These are phyloP conservation scores for Aspergillus oerlinghausenensis DNA, from an alignment of 2,329 filamentous ascomycete genomes.

Conservation along the genomic window DNA sequence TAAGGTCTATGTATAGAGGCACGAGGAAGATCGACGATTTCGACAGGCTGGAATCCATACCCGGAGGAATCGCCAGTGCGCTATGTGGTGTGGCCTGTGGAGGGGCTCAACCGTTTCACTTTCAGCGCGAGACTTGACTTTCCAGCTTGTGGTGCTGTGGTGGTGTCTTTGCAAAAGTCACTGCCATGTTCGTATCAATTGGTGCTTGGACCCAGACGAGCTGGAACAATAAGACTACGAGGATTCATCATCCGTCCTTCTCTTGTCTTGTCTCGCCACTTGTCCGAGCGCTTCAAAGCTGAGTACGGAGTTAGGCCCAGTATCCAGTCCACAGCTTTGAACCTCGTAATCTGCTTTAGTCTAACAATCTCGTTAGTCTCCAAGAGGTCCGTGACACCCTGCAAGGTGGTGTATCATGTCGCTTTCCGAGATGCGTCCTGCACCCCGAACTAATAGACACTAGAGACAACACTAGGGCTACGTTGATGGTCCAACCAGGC, in stretches of 20 bases:
- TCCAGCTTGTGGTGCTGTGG: not conserved
- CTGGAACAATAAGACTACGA: not conserved
- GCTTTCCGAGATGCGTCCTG: constrained; percentile 14
- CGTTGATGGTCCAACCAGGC: no score
- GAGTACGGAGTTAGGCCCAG: not conserved
- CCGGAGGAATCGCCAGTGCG: constrained; percentile 11
- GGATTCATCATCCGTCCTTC: not conserved
- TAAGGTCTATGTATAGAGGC: not conserved
- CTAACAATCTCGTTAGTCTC: constrained; percentile 10
- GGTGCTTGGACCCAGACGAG: not conserved
- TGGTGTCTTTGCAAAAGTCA: not conserved
- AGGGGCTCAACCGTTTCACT: not conserved
- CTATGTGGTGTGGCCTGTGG: not conserved
- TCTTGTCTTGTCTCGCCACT: not conserved
- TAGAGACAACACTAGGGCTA: constrained; percentile 1
- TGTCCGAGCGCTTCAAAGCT: not conserved
- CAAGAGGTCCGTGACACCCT: constrained; percentile 24
- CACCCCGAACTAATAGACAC: not conserved
- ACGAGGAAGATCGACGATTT: constrained; percentile 15
- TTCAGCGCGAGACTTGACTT: not conserved
- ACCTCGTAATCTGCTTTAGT: constrained; percentile 8
- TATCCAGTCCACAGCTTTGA: constrained; percentile 5
- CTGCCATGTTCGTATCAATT: not conserved
- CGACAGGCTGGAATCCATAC: constrained; percentile 12
- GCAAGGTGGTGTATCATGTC: constrained; percentile 16